Evolutionary conservation across 2,329 filamentous ascomycete species (phyloP), one percentile per base, ranked within the genome.

Genomic region (Sclerotinia minor): DNA sequence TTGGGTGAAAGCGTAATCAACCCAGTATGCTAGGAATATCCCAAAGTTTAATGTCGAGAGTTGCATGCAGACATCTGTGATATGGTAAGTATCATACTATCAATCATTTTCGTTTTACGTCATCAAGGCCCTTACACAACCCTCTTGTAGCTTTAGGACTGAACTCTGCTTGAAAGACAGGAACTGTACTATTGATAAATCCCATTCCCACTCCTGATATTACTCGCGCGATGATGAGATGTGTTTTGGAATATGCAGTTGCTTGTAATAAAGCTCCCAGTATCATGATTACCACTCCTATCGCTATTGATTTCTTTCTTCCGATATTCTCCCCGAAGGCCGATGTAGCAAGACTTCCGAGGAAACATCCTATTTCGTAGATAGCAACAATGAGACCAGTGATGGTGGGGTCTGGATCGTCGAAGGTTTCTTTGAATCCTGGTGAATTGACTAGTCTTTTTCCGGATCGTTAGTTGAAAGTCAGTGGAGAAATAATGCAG

Each of bases 11-110:
- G 83, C 85, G 45, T 85, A 82, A 71, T 87, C 85, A 68, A 88
- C 81, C 85, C 85, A 88, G 76, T 87, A 87, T 0, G 82, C 84
- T 44, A 87, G 79, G 75, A 84, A 84, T 76, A 87, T 84, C 41
- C 85, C 85, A 35, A 87, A 5, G 81, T 82, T 83, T 24, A 83
- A 77, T 0, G 81, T 82, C 0, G 81, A 81, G 5, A 83, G 73
- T 68, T 83, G 81, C 21, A 80, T 80, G 68, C 81, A 82, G 64
- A 82, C 81, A 69, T 79, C 75, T 80, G 66, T 45, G 19, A 9
- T 5, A 38, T 35, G 5, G 2, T 64, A 19, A 64, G 61, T 52
- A 54, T 41, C 17, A 24, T 26, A 54, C 49, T 52, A 44, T 41
- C 17, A 24, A 6, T 11, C 21, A 2, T 8, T 3, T 29, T 2